phyloP scores from a whole-genome alignment of 2,329 filamentous ascomycete species.

The Botrytis deweyae region DNA sequence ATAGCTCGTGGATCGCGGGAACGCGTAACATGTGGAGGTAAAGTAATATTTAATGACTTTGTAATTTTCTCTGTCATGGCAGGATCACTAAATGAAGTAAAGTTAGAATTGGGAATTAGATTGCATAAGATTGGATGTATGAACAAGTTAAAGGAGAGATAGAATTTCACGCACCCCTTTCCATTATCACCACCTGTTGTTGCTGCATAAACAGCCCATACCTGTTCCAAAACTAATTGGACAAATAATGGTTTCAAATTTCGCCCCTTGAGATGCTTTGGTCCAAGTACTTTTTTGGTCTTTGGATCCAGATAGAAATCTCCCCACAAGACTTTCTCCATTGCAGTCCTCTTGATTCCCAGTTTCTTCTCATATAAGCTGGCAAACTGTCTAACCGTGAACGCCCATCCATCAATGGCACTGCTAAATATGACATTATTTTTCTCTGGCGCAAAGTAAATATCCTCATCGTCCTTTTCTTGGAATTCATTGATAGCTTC shows the following conservation, averaged over 20 bases:
- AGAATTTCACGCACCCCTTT: conserved; percentile 64
- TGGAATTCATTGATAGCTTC: conserved; percentile 70
- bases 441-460: conserved; percentile 97
- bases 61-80: conserved; percentile 88
- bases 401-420: conserved; percentile 98
- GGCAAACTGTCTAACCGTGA: conserved; percentile 93
- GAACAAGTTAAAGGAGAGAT: conserved; percentile 38
- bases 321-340: conserved; percentile 96
- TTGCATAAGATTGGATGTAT: conserved; percentile 30
- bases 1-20: conserved; percentile 82
- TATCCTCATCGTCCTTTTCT: conserved; percentile 91
- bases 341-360: conserved; percentile 80
- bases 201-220: conserved; percentile 94
- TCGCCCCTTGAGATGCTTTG: conserved; percentile 90
- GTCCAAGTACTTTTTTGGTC: conserved; percentile 86
- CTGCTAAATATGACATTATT: conserved; percentile 99
- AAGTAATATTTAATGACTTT: conserved; percentile 80
- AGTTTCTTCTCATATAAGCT: conserved; percentile 94
- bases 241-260: conserved; percentile 96
- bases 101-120: conserved; percentile 33
- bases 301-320: conserved; percentile 97
- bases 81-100: conserved; percentile 59
- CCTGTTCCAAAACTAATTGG: conserved; percentile 88
- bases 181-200: conserved; percentile 79
- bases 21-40: conserved; percentile 79